phyloP scores from a whole-genome alignment of 495 filamentous ascomycete species.

The Hyaloscypha variabilis region DNA sequence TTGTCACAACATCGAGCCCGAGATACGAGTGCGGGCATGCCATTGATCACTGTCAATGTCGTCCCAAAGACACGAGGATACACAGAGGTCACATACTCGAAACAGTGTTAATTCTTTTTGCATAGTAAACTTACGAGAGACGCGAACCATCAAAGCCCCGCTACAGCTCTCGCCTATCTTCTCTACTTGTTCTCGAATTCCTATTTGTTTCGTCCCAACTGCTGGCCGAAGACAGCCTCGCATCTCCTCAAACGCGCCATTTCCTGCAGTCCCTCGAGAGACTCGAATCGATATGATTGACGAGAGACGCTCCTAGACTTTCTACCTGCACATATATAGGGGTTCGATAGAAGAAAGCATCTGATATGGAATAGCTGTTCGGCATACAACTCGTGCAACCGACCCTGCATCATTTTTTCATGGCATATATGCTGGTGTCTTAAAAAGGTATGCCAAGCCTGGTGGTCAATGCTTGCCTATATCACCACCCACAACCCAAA shows the following conservation, averaged over 20 bases:
- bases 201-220: slow-evolving; percentile 15
- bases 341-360: slow-evolving; percentile 13
- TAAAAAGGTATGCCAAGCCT: slow-evolving; percentile 19
- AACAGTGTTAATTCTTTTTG: slow-evolving; percentile 10
- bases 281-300: slow-evolving; percentile 19
- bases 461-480: slow-evolving; percentile 9
- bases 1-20: neutral
- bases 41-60: neutral
- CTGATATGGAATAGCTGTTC: slow-evolving; percentile 10
- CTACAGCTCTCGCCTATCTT: slow-evolving; percentile 5
- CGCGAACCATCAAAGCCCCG: neutral
- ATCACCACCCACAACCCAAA: neutral
- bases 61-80: neutral
- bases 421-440: slow-evolving; percentile 19
- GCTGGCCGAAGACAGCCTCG: neutral
- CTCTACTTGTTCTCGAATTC: neutral
- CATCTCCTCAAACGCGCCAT: slow-evolving; percentile 21
- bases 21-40: neutral
- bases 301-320: slow-evolving; percentile 13
- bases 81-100: slow-evolving; percentile 4
- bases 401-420: slow-evolving; percentile 9
- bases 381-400: slow-evolving; percentile 16
- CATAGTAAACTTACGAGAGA: slow-evolving; percentile 14
- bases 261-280: slow-evolving; percentile 11
- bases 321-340: slow-evolving; percentile 1